Conservation (phyloP, 768 basidiomycete genomes). For the Naganishia antarctica region DNA sequence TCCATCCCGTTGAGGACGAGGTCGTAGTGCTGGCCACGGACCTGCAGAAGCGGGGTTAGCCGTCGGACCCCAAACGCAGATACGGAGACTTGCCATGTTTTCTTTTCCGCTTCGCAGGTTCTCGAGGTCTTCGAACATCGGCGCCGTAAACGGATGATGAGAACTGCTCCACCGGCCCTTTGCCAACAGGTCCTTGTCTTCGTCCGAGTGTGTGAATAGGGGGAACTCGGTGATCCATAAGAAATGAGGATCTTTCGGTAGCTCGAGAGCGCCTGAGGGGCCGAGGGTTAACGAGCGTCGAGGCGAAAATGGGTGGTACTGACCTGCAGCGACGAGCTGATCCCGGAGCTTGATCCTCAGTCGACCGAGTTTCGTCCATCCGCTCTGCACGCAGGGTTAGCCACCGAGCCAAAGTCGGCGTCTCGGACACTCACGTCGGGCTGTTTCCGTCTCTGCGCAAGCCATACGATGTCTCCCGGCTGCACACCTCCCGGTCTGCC, state of each 20-base stretch:
- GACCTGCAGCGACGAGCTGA: conserved; percentile 63
- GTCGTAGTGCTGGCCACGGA: conserved; percentile 94
- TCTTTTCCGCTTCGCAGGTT: conserved; percentile 65
- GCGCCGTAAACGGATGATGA: conserved; percentile 95
- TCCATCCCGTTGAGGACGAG: conserved; percentile 89
- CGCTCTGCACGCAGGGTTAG: conserved; percentile 72
- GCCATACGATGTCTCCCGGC: conserved; percentile 47
- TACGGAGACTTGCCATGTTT: conserved; percentile 51
- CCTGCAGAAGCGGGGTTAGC: conserved; percentile 51
- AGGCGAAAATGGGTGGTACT: conserved; percentile 17
- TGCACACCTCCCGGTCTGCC: conserved; percentile 37
- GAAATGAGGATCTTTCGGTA: conserved; percentile 67
- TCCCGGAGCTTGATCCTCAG: conserved; percentile 63
- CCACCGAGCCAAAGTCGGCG: background rate
- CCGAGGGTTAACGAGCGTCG: background rate
- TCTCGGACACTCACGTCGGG: conserved; percentile 40
- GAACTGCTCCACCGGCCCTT: conserved; percentile 85
- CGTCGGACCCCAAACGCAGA: too few species aligned
- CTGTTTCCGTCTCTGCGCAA: conserved; percentile 45
- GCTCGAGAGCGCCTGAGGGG: conserved; percentile 57
- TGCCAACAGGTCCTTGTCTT: conserved; percentile 79
- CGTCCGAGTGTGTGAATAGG: conserved; percentile 77
- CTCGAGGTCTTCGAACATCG: conserved; percentile 81
- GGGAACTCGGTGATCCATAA: conserved; percentile 96
- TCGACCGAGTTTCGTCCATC: conserved; percentile 74